phyloP scores from a whole-genome alignment of 2,329 filamentous ascomycete species.

The Mariannaea sp. region DNA sequence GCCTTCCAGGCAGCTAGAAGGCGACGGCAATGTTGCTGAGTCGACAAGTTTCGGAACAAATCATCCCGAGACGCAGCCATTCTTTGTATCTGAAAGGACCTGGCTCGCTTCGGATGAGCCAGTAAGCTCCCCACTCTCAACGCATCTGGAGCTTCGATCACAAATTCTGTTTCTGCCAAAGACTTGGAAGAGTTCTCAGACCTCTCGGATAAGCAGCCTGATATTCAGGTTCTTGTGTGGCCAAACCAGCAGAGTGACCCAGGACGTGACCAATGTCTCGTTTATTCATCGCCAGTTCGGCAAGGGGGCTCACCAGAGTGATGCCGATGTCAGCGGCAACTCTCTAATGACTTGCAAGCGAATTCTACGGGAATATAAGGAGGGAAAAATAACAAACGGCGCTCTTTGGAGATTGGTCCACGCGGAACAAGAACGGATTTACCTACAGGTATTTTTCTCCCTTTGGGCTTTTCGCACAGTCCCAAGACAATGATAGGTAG shows the following conservation, averaged over 20 bases:
- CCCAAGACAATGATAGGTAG: not conserved
- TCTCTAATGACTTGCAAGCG: not conserved
- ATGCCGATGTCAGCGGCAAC: not conserved
- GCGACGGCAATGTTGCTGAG: too few relatives aligned
- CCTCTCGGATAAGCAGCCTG: not conserved
- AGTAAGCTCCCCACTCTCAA: not conserved
- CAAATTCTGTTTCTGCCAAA: not conserved
- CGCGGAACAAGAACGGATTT: not conserved
- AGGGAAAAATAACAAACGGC: not conserved
- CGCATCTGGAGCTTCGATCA: not conserved
- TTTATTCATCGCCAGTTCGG: not conserved
- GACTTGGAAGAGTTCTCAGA: not conserved
- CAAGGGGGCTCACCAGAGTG: not conserved
- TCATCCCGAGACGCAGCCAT: too few relatives aligned
- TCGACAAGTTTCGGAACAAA: not conserved
- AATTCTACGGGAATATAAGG: not conserved
- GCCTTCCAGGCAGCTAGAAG: too few relatives aligned
- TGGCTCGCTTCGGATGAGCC: too few relatives aligned
- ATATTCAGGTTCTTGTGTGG: not conserved
- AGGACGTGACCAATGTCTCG: not conserved
- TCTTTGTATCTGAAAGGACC: too few relatives aligned
- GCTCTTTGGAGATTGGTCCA: not conserved
- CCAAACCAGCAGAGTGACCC: not conserved
- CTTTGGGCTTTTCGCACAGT: not conserved
- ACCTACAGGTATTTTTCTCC: not conserved